Base-by-base conservation (phyloP, 1,284 basidiomycete species). In the Malassezia restricta region DNA sequence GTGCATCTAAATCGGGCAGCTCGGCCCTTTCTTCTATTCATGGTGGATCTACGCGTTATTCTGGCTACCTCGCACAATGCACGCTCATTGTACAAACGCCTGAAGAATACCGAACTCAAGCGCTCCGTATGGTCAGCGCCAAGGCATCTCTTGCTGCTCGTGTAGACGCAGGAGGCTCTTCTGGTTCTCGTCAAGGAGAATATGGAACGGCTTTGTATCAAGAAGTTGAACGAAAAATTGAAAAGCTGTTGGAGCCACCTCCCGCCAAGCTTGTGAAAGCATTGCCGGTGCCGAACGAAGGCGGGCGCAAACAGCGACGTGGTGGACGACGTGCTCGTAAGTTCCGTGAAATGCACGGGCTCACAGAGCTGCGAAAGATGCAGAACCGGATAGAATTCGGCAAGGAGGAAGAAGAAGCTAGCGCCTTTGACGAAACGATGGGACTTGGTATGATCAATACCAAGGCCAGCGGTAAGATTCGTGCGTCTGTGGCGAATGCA, bases 321-420 rank as follows among this genome's bases (percentile, higher is more conserved):
- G 94, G 94, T 63, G 94, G 94, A 6, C 87, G 88, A 76, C 81
- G 89, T 8, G 94, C 92, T 1, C 83, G 94, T 43, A 94, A 94
- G 74, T 85, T 89, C 20, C 98, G 98, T 73, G 94, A 98, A 75
- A 86, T 87, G 5, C 90, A 92, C 68, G 91, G 90, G 3, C 86
- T 90, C 76, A 96, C 94, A 3, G 94, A 99, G 75, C 77, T 98
- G 43, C 83, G 88, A 60, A 98, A 98, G 76, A 78, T 94, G 64
- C 90, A 95, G 76, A 99, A 99, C 75, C 82, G 94, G 43, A 85
- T 98, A 83, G 83, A 81, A 59, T 98, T 99, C 66, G 94, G 94
- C 49, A 85, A 92, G 75, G 85, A 84, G 2, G 94, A 98, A 74
- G 85, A 92, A 67, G 94, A 99, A 75, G 85, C 90, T 20, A 90